Evolutionary conservation across 768 basidiomycete genomes (phyloP).

Genomic region (Trametopsis cervina): DNA sequence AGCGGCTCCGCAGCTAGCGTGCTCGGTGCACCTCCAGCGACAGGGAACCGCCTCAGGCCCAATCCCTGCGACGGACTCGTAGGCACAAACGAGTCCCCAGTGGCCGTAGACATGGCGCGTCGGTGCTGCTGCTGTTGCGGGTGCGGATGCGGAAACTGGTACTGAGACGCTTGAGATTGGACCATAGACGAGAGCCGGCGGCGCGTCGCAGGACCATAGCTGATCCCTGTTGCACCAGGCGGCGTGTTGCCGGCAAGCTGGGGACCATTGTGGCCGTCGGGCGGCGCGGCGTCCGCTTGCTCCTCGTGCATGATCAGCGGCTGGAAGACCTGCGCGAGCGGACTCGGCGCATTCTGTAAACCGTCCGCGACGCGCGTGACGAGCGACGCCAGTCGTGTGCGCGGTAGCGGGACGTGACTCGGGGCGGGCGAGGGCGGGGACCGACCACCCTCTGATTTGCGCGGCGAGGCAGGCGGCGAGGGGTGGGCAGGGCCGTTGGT

Average conservation of each 20-base stretch:
- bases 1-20: conserved; percentile 12
- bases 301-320: conserved; percentile 53
- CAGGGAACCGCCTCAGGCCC: conserved; percentile 17
- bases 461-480: conserved; percentile 3
- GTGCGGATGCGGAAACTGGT: conserved; percentile 14
- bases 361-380: conserved; percentile 31
- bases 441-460: conserved; percentile 6
- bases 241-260: neutral
- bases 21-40: conserved; percentile 8
- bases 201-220: conserved; percentile 35
- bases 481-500: neutral
- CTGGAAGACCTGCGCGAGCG: conserved; percentile 70
- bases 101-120: conserved; percentile 18
- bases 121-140: conserved; percentile 6
- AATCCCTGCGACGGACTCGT: neutral
- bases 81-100: neutral
- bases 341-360: conserved; percentile 42
- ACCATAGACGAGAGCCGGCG: conserved; percentile 28
- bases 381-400: conserved; percentile 38
- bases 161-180: neutral
- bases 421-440: conserved; percentile 12
- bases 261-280: neutral
- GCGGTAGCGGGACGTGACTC: conserved; percentile 17
- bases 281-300: conserved; percentile 21
- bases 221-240: conserved; percentile 18